Conservation (phyloP, 1,284 basidiomycete species). For the Rhodotorula sp. region DNA sequence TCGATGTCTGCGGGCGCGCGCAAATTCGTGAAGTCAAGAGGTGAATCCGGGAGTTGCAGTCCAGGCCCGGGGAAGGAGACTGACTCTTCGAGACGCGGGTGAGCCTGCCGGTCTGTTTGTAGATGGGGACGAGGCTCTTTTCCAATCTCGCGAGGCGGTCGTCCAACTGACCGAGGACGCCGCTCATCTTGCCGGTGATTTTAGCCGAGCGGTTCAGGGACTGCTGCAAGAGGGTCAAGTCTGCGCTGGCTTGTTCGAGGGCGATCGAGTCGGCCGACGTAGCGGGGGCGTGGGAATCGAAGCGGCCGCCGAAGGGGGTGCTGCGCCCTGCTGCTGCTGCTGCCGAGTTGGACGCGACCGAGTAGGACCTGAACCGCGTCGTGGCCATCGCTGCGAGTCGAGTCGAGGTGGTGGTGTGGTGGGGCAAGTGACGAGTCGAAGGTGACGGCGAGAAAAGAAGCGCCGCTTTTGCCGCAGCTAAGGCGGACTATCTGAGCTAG, state of each 20-base stretch:
- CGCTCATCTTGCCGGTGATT: conserved; percentile 50
- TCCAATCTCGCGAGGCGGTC: conserved; percentile 46
- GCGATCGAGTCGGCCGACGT: conserved; percentile 16
- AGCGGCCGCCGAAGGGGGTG: neutral
- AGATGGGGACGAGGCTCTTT: conserved; percentile 44
- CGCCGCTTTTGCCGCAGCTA: too few relatives aligned
- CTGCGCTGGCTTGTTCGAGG: conserved; percentile 45
- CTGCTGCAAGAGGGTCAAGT: conserved; percentile 51
- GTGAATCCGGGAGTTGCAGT: too few relatives aligned
- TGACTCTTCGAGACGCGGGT: conserved; percentile 38
- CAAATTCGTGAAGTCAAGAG: neutral
- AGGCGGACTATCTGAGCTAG: too few relatives aligned
- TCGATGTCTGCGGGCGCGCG: conserved; percentile 39
- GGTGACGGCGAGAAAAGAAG: too few relatives aligned
- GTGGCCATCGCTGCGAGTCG: neutral
- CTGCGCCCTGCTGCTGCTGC: neutral
- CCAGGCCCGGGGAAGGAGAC: neutral
- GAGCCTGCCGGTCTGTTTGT: conserved; percentile 40
- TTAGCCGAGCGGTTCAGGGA: conserved; percentile 49
- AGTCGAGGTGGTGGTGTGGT: too few relatives aligned
- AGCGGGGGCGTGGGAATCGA: neutral
- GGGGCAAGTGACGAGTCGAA: too few relatives aligned
- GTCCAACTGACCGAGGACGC: conserved; percentile 51
- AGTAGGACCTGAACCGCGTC: neutral
- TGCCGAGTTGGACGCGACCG: neutral